Conservation (phyloP, 2,329 filamentous ascomycete genomes). For the Alternaria brassicicola region DNA sequence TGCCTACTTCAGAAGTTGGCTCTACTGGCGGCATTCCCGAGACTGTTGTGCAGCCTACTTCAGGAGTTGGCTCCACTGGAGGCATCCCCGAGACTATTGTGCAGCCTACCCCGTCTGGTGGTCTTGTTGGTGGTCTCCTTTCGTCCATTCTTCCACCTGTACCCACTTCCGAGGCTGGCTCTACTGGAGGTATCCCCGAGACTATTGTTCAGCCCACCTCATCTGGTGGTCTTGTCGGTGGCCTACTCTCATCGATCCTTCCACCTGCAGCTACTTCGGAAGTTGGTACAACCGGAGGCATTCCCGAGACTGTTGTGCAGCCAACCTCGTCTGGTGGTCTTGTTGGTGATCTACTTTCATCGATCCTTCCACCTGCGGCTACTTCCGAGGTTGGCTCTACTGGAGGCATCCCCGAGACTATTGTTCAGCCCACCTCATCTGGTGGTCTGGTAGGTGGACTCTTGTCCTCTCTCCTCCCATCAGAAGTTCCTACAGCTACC, state of each 20-base stretch:
- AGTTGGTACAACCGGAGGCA: slow-evolving; percentile 17
- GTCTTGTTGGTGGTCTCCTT: slow-evolving; percentile 15
- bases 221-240: slow-evolving; percentile 7
- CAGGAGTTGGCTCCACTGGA: slow-evolving; percentile 15
- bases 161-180: slow-evolving; percentile 19
- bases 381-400: slow-evolving; percentile 22
- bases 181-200: slow-evolving; percentile 24
- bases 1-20: slow-evolving; percentile 19
- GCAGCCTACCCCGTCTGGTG: slow-evolving; percentile 9
- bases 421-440: slow-evolving; percentile 14
- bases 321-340: slow-evolving; percentile 13
- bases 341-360: slow-evolving; percentile 18
- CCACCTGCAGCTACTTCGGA: slow-evolving; percentile 20
- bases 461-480: slow-evolving; percentile 19
- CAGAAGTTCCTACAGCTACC: slow-evolving; percentile 17
- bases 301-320: slow-evolving; percentile 18
- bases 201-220: slow-evolving; percentile 15
- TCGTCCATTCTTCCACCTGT: slow-evolving; percentile 18
- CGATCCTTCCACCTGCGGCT: slow-evolving; percentile 14
- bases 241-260: slow-evolving; percentile 15
- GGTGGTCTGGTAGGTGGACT: slow-evolving; percentile 14
- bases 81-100: slow-evolving; percentile 18
- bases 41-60: slow-evolving; percentile 10
- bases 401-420: slow-evolving; percentile 20
- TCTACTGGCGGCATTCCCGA: slow-evolving; percentile 23